Evolutionary conservation across 164 flowering plant species (phyloP).

Genomic region (Amborella trichopoda): DNA sequence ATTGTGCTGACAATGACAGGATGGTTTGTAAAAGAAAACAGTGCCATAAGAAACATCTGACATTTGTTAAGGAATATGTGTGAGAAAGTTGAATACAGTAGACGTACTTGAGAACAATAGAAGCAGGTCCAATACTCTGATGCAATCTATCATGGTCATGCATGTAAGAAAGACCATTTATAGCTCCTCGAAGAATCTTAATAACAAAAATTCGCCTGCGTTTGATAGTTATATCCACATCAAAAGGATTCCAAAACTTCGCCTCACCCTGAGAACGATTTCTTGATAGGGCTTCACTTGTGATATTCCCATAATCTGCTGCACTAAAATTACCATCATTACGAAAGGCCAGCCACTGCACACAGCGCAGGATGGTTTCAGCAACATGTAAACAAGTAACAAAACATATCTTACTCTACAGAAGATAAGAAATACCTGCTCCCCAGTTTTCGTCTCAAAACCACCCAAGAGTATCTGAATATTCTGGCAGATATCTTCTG

Average conservation of each 20-base stretch:
- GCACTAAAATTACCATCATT: conserved; percentile 77
- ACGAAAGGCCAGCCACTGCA: conserved; percentile 95
- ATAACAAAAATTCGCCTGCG: conserved; percentile 51
- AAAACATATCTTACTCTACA: background rate
- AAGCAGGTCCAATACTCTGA: conserved; percentile 96
- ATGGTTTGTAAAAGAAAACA: conserved; percentile 1
- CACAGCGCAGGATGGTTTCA: background rate
- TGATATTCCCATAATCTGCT: conserved; percentile 73
- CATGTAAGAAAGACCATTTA: conserved; percentile 77
- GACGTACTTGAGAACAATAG: conserved; percentile 79
- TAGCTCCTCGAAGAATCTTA: conserved; percentile 55
- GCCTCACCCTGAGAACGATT: conserved; percentile 17
- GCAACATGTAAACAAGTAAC: background rate
- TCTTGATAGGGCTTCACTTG: conserved; percentile 48
- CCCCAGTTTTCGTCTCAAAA: conserved; percentile 88
- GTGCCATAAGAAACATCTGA: background rate
- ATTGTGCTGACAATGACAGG: conserved; percentile 67
- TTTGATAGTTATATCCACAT: conserved; percentile 32
- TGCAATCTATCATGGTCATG: conserved; percentile 79
- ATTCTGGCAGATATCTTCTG: conserved; percentile 39
- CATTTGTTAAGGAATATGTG: background rate
- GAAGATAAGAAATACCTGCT: conserved; percentile 46
- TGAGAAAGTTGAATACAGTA: background rate
- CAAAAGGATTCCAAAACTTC: conserved; percentile 57
- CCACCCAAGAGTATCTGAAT: conserved; percentile 74